Evolutionary conservation across 768 basidiomycete genomes (phyloP).

Genomic region (Lactarius pseudohatsudake): DNA sequence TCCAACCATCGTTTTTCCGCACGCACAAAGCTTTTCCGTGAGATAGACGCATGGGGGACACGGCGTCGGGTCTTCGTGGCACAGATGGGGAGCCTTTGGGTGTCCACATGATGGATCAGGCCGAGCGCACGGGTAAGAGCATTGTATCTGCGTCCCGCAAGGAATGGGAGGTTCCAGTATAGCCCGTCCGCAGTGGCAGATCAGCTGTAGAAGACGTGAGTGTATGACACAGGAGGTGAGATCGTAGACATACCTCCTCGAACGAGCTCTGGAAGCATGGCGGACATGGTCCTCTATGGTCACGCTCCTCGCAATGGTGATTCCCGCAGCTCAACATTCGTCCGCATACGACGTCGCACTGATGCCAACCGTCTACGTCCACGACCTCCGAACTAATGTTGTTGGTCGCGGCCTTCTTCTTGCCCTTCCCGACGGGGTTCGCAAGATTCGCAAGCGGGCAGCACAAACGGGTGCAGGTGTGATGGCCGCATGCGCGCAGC

Average conservation of each 20-base stretch:
- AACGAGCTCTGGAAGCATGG: constrained; percentile 87
- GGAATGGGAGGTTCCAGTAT: constrained; percentile 85
- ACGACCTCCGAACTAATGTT: constrained; percentile 44
- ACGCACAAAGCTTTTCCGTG: constrained; percentile 78
- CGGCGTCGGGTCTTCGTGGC: constrained; percentile 65
- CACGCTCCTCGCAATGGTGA: constrained; percentile 73
- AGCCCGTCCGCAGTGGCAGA: constrained; percentile 85
- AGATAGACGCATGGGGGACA: constrained; percentile 92
- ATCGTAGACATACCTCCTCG: constrained; percentile 65
- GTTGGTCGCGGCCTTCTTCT: constrained; percentile 49
- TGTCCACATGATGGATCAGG: constrained; percentile 81
- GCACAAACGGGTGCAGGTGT: constrained; percentile 81
- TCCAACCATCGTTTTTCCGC: constrained; percentile 77
- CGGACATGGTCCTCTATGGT: constrained; percentile 82
- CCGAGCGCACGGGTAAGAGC: constrained; percentile 75
- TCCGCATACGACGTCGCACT: constrained; percentile 80
- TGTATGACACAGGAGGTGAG: background rate
- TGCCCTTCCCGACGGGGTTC: constrained; percentile 50
- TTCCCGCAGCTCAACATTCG: constrained; percentile 72
- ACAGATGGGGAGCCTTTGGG: constrained; percentile 69
- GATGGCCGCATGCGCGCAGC: constrained; percentile 79
- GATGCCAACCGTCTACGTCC: constrained; percentile 70
- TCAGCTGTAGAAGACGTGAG: constrained; percentile 44
- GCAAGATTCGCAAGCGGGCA: constrained; percentile 81
- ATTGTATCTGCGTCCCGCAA: constrained; percentile 79